phyloP scores from a whole-genome alignment of 2,329 filamentous ascomycete species.

The Paraconiothyrium brasiliense region DNA sequence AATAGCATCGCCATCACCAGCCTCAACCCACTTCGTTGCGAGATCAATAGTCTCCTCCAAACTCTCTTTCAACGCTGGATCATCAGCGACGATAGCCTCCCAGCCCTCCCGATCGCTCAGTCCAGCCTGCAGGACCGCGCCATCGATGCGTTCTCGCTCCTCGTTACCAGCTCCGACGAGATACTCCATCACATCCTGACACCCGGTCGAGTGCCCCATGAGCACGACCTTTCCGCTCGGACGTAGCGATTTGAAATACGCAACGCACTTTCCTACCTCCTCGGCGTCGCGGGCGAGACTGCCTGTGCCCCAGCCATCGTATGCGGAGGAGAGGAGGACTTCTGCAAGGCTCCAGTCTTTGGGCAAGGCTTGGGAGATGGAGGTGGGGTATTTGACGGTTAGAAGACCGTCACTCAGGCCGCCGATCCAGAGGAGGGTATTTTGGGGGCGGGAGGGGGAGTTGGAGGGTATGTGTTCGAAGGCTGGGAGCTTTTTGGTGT shows the following conservation, averaged over 20 bases:
- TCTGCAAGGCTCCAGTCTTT: slow-evolving; percentile 64
- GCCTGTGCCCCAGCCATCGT: slow-evolving; percentile 63
- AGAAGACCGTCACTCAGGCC: slow-evolving; percentile 76
- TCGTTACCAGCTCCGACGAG: slow-evolving; percentile 52
- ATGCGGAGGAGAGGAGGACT: slow-evolving; percentile 62
- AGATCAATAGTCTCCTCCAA: slow-evolving; percentile 49
- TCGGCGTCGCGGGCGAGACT: slow-evolving; percentile 63
- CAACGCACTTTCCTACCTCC: slow-evolving; percentile 62
- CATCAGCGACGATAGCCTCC: slow-evolving; percentile 46
- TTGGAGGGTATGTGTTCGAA: slow-evolving; percentile 54
- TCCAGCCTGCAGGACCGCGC: slow-evolving; percentile 80
- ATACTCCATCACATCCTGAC: slow-evolving; percentile 74
- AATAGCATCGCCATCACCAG: slow-evolving; percentile 64
- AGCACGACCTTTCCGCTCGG: slow-evolving; percentile 66
- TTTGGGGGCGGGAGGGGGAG: slow-evolving; percentile 38
- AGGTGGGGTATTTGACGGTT: slow-evolving; percentile 66
- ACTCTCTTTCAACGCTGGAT: slow-evolving; percentile 29
- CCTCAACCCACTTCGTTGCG: slow-evolving; percentile 64
- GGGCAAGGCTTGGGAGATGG: slow-evolving; percentile 59
- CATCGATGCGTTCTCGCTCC: slow-evolving; percentile 68
- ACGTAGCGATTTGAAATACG: slow-evolving; percentile 57
- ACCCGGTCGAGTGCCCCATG: slow-evolving; percentile 76
- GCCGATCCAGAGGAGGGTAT: slow-evolving; percentile 75
- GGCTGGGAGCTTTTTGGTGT: slow-evolving; percentile 53
- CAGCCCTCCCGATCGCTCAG: slow-evolving; percentile 77